Conservation (phyloP, 805 yeast genomes). For the Groenewaldozyma tartarivorans region DNA sequence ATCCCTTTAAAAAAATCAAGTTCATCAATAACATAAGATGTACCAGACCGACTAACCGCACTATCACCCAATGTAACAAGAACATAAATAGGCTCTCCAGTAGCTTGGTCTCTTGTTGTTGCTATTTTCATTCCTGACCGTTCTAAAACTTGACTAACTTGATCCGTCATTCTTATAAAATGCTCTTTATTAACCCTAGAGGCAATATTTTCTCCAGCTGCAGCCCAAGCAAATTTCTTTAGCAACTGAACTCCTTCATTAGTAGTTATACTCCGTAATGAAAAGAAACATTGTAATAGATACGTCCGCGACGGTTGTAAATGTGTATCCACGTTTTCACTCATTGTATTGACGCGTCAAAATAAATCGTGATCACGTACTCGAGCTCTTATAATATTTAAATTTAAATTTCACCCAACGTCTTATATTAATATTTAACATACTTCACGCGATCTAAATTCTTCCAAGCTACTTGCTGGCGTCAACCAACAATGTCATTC, state of each 20-base stretch:
- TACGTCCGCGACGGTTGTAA: too few species aligned
- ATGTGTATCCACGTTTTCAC: too few species aligned
- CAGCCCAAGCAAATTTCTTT: background rate
- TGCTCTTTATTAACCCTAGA: background rate
- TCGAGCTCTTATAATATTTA: too few species aligned
- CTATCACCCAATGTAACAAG: background rate
- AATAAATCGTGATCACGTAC: too few species aligned
- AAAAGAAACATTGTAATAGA: background rate
- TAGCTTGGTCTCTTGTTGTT: background rate
- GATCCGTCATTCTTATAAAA: background rate
- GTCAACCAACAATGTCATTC: conserved; percentile 13
- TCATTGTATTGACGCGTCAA: too few species aligned
- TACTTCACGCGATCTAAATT: too few species aligned
- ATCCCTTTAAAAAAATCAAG: conserved; percentile 40
- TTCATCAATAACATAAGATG: conserved; percentile 29
- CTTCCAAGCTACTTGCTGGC: too few species aligned
- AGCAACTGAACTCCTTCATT: background rate
- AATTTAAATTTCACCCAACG: too few species aligned
- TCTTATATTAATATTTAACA: too few species aligned
- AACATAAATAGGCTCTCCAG: background rate
- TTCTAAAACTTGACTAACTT: background rate
- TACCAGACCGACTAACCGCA: conserved; percentile 21
- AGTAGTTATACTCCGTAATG: background rate
- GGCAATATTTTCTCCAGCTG: background rate
- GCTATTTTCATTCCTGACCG: background rate